Evolutionary conservation across 768 basidiomycete genomes (phyloP).

Genomic region (Tulasnella sp.): DNA sequence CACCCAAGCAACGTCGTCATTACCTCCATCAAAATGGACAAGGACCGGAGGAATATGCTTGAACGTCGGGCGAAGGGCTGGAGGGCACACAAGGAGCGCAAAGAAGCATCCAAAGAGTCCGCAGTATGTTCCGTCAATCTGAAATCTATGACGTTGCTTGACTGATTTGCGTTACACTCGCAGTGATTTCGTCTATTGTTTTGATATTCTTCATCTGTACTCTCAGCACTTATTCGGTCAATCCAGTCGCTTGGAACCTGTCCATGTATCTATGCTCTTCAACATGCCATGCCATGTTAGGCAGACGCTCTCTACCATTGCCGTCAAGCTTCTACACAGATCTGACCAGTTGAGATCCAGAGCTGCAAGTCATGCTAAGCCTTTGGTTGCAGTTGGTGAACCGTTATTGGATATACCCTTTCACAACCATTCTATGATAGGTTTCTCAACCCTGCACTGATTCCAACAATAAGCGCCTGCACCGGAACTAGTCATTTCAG

Average conservation of each 20-base stretch:
- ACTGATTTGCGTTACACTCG: neutral
- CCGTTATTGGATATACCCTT: no score
- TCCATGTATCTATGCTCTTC: slow-evolving; percentile 7
- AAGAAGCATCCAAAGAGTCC: neutral
- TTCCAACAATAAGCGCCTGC: no score
- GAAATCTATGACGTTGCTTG: neutral
- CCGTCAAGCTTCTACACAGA: neutral
- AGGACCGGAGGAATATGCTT: slow-evolving; percentile 60
- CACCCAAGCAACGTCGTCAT: slow-evolving; percentile 97
- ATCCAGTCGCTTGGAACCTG: slow-evolving; percentile 3
- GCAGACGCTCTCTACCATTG: neutral
- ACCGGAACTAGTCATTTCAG: no score
- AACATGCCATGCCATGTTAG: neutral
- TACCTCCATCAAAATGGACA: slow-evolving; percentile 86
- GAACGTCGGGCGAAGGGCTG: neutral
- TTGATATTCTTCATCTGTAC: slow-evolving; percentile 2
- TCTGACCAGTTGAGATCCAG: no score
- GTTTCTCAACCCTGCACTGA: no score
- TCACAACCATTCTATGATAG: no score
- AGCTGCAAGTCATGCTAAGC: no score
- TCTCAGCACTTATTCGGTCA: slow-evolving; percentile 11
- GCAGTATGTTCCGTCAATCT: neutral
- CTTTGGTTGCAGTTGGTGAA: no score
- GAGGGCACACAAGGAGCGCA: neutral
- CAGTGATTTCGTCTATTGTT: neutral